These are phyloP conservation scores for Citrus inodora DNA, from an alignment of 345 rosid genomes.

Conservation along the genomic window DNA sequence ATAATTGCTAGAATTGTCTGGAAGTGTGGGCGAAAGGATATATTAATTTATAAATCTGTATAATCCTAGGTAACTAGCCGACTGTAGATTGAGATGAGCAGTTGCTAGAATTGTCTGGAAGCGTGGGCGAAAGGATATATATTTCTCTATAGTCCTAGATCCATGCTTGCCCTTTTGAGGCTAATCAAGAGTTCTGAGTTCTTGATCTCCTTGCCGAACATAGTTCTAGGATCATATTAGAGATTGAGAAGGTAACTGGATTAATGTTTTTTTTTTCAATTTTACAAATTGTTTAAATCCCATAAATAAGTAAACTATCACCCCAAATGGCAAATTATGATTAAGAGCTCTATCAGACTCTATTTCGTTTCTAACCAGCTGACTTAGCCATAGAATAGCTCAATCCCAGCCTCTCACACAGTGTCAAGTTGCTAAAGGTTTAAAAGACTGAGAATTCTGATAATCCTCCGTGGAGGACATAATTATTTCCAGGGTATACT, in stretches of 20 bases:
- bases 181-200: too few species aligned
- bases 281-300: not conserved
- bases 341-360: not conserved
- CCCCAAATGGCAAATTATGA: constrained; percentile 3
- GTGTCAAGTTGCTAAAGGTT: not conserved
- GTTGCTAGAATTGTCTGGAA: too few species aligned
- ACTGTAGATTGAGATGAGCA: too few species aligned
- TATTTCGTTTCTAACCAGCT: not conserved
- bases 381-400: not conserved
- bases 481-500: not conserved
- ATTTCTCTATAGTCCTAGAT: too few species aligned
- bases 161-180: too few species aligned
- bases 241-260: not conserved
- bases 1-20: too few species aligned
- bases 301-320: not conserved
- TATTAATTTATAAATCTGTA: not conserved
- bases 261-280: not conserved
- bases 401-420: not conserved
- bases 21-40: too few species aligned
- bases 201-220: too few species aligned
- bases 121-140: too few species aligned
- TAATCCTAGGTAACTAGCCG: not conserved
- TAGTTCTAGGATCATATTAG: too few species aligned
- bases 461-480: not conserved
- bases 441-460: not conserved